Percentiles rank a stretch among this genome's conserved stretches.
These are phyloP conservation scores for Xylaria castorea DNA, from an alignment of 495 filamentous ascomycete genomes.

Conservation along the genomic window DNA sequence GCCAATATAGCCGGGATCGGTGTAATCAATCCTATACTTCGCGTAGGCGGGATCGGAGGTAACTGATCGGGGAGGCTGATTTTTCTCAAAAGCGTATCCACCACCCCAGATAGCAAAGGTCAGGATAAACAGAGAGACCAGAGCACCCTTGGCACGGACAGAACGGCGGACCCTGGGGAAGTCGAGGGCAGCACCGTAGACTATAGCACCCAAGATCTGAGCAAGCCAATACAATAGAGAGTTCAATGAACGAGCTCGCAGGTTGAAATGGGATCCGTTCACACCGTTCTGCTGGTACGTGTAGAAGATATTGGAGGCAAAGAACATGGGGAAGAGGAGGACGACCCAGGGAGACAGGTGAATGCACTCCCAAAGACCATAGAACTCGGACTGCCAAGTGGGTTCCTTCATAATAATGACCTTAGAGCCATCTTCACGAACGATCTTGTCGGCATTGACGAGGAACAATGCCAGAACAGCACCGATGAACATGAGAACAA, in stretches of 20 bases:
- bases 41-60: conserved; percentile 42
- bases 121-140: conserved; percentile 69
- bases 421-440: conserved; percentile 79
- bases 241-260: conserved; percentile 83
- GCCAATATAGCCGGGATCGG: conserved; percentile 69
- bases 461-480: conserved; percentile 74
- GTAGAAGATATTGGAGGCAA: conserved; percentile 81
- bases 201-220: conserved; percentile 84
- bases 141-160: conserved; percentile 75
- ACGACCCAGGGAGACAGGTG: conserved; percentile 76
- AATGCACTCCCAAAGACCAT: conserved; percentile 79
- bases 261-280: conserved; percentile 77
- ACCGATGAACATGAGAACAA: conserved; percentile 80
- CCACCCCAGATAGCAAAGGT: conserved; percentile 89
- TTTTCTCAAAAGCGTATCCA: conserved; percentile 78
- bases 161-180: conserved; percentile 66
- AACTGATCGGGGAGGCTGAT: conserved; percentile 48
- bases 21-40: conserved; percentile 63
- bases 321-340: conserved; percentile 87
- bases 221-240: conserved; percentile 83
- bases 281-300: conserved; percentile 71
- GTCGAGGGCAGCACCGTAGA: conserved; percentile 82
- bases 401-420: conserved; percentile 89
- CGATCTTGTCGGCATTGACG: conserved; percentile 76
- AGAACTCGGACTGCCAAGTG: conserved; percentile 77